phyloP scores from a whole-genome alignment of 106 monocot species.

The Allium sativum region DNA sequence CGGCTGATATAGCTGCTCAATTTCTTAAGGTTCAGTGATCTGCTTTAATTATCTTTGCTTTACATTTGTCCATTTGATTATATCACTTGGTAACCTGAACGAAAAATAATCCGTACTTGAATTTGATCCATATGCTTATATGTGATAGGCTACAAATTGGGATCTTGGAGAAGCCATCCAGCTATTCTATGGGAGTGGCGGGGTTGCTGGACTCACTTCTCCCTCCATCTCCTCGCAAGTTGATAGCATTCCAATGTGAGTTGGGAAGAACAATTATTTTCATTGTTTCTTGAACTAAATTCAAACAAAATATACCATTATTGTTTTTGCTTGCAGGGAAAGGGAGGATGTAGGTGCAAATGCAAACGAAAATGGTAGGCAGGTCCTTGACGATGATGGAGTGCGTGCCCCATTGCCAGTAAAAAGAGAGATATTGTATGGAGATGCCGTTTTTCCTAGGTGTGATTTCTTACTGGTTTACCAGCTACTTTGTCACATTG shows the following conservation, averaged over 20 bases:
- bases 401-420: constrained; percentile 63
- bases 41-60: too few relatives aligned
- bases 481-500: constrained; percentile 2
- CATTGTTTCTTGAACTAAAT: too few relatives aligned
- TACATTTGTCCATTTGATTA: too few relatives aligned
- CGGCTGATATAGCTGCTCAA: constrained; percentile 56
- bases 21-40: constrained; percentile 59
- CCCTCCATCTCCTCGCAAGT: constrained; percentile 8
- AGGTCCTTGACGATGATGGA: constrained; percentile 29
- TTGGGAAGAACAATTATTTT: neutral
- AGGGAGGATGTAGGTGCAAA: constrained; percentile 10
- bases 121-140: neutral
- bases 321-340: constrained; percentile 4
- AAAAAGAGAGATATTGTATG: constrained; percentile 58
- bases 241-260: constrained; percentile 13
- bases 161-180: constrained; percentile 81
- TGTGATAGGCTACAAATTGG: constrained; percentile 63
- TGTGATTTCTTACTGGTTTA: constrained; percentile 8
- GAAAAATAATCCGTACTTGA: neutral
- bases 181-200: constrained; percentile 63
- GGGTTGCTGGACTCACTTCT: constrained; percentile 8
- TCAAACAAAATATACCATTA: too few relatives aligned
- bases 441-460: constrained; percentile 31
- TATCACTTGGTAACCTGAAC: neutral
- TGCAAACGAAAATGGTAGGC: constrained; percentile 7